Percentiles rank a stretch among this genome's conserved stretches.
Conservation (phyloP, 345 rosid species). For the Schrenkiella parvula region DNA sequence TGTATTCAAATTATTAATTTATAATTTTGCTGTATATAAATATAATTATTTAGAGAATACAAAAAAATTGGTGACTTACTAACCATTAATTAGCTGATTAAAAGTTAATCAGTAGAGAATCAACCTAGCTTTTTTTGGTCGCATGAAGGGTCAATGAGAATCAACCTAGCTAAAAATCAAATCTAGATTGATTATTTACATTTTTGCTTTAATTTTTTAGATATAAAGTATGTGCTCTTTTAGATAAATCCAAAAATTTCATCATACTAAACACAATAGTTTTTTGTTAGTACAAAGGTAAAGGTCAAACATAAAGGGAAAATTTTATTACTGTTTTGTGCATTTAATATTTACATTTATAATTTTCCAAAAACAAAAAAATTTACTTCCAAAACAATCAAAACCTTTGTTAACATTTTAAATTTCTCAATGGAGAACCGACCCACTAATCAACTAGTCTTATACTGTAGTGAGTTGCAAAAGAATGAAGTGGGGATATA, state of each 20-base stretch:
- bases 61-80: background rate
- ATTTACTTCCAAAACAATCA: background rate
- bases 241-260: background rate
- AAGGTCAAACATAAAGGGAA: background rate
- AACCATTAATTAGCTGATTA: background rate
- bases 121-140: background rate
- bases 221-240: background rate
- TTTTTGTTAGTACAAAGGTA: background rate
- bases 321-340: background rate
- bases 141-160: background rate
- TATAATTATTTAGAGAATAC: background rate
- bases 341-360: background rate
- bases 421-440: background rate
- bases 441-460: background rate
- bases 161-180: background rate
- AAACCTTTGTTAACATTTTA: background rate
- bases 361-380: background rate
- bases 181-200: background rate
- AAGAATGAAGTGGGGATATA: slow-evolving; percentile 13
- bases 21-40: no score
- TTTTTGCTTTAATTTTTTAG: no score
- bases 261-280: background rate
- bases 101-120: background rate
- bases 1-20: no score
- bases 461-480: background rate